Evolutionary conservation across 192 early-diverging fungal genomes (phyloP), one percentile per base, ranked within the genome.

Genomic region (Thamnidium elegans): DNA sequence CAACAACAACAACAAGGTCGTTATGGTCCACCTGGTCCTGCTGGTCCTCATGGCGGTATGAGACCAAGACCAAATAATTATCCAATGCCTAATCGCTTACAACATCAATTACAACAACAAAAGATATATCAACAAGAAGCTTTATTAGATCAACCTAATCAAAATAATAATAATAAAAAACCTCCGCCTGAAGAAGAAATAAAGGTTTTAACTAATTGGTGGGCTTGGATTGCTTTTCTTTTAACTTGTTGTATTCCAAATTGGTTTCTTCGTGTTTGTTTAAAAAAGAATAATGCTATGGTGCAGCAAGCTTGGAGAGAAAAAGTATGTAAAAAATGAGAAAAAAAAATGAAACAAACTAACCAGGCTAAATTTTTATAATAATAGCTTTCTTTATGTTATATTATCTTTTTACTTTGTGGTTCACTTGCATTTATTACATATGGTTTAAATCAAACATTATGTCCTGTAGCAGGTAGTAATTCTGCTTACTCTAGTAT

Each of bases 281-380:
- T 75, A 39, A 43, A 68, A 11, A 79, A 77, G 59, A 63, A 66
- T 17, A 78, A 79, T 50, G 52, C 78, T 0, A 63, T 66, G 43
- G 65, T 65, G 46, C 78, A 78, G 45, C 83, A 84, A 55, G 83
- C 83, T 19, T 84, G 83, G 83, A 62, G 81, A 68, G 83, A 84
- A 62, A 84, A 84, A 60, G 79, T 84, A 47, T n/a, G n/a, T n/a
- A 71, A 30, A 36, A 21, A 11, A 45, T 17, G 17, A 26, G 14
- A 19, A 10, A 3, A 39, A 32, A 39, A 63, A 63, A 48, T 2
- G 3, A 36, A 32, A 48, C 21, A 50, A 34, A 30, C 1, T 62
- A 13, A 52, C 73, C 4, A 62, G 7, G 0, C 23, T 52, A 19
- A 11, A 9, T 30, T 42, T 51, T 60, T 17, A 36, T 36, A 36